These are phyloP conservation scores for Saksenaea oblongispora DNA, from an alignment of 371 early-diverging fungal species.

Conservation along the genomic window DNA sequence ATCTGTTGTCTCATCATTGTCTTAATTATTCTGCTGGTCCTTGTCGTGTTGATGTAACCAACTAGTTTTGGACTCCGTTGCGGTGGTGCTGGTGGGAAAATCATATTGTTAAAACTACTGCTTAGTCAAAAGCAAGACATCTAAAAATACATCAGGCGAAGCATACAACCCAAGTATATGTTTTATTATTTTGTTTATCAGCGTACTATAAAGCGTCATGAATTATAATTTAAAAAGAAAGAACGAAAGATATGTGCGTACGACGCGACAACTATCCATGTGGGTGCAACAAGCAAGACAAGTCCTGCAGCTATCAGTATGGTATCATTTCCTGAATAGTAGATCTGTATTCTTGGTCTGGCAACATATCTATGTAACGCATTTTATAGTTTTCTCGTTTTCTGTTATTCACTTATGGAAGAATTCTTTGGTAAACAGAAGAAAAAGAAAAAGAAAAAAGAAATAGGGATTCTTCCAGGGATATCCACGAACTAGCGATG, in stretches of 20 bases:
- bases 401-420: too few species aligned
- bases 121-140: too few species aligned
- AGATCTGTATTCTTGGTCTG: neutral
- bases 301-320: neutral
- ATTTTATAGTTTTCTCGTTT: neutral
- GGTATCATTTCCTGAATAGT: neutral
- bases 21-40: slow-evolving; percentile 56
- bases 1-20: slow-evolving; percentile 62
- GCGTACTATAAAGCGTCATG: too few species aligned
- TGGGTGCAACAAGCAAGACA: neutral
- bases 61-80: neutral
- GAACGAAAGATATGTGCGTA: neutral
- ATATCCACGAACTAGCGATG: neutral
- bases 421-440: neutral
- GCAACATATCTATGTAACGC: neutral
- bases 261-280: neutral
- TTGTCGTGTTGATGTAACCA: slow-evolving; percentile 50
- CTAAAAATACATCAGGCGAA: too few species aligned
- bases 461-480: neutral
- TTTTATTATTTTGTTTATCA: too few species aligned
- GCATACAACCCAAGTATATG: too few species aligned
- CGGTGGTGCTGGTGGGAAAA: neutral
- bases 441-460: neutral
- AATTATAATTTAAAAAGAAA: too few species aligned
- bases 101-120: neutral